These are phyloP conservation scores for Amanita polypyramis DNA, from an alignment of 768 basidiomycete genomes.

Conservation along the genomic window DNA sequence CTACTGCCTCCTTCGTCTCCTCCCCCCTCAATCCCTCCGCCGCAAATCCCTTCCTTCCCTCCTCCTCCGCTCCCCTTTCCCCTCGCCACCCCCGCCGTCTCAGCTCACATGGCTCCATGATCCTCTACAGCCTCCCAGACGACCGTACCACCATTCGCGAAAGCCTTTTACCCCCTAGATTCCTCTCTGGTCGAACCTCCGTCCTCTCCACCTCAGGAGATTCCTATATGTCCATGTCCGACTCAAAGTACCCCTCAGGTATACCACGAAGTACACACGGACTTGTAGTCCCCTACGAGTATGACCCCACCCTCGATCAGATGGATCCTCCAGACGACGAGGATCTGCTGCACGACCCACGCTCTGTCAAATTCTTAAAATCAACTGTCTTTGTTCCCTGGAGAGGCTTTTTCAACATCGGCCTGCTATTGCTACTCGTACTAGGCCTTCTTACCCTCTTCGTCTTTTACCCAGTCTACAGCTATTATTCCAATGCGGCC, in stretches of 20 bases:
- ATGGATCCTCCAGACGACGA: constrained; percentile 57
- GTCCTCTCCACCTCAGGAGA: constrained; percentile 24
- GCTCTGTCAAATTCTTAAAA: constrained; percentile 19
- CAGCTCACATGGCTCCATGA: constrained; percentile 40
- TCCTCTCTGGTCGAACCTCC: constrained; percentile 19
- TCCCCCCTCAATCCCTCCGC: constrained; percentile 6
- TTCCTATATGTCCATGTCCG: constrained; percentile 39
- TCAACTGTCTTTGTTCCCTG: constrained; percentile 26
- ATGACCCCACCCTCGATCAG: constrained; percentile 53
- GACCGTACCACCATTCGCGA: constrained; percentile 15
- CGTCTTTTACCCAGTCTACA: constrained; percentile 67
- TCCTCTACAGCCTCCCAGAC: constrained; percentile 52
- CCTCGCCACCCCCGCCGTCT: constrained; percentile 29
- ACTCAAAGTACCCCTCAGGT: constrained; percentile 56
- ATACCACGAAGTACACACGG: constrained; percentile 15
- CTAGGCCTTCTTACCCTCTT: constrained; percentile 60
- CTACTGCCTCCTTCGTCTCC: not conserved
- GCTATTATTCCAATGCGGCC: constrained; percentile 31
- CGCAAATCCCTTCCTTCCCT: constrained; percentile 36
- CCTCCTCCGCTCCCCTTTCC: constrained; percentile 40
- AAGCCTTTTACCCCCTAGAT: constrained; percentile 22
- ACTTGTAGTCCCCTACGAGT: constrained; percentile 59
- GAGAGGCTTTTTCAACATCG: constrained; percentile 52
- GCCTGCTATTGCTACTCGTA: constrained; percentile 55
- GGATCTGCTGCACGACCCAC: constrained; percentile 63